phyloP scores from a whole-genome alignment of 257 asterid species.

The Solanum infundibuliforme region DNA sequence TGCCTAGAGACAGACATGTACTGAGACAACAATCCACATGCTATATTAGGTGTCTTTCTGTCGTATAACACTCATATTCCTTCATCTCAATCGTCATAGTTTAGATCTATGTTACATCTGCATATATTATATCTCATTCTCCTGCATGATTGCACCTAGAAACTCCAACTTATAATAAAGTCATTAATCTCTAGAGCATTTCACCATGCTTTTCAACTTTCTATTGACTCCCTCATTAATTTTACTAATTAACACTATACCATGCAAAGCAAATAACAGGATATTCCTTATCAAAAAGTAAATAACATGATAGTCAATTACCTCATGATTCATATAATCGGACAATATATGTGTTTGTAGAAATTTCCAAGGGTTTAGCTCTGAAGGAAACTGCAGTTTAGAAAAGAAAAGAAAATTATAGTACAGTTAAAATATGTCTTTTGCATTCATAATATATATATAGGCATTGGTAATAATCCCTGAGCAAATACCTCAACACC shows the following conservation, averaged over 20 bases:
- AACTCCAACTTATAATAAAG: not conserved
- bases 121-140: not conserved
- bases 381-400: slow-evolving; percentile 69
- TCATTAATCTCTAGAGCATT: not conserved
- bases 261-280: not conserved
- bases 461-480: not conserved
- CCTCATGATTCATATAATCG: slow-evolving; percentile 87
- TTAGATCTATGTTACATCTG: not conserved
- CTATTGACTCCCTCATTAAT: not conserved
- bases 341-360: slow-evolving; percentile 63
- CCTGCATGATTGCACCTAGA: not conserved
- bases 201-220: not conserved
- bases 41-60: not conserved
- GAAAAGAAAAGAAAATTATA: not conserved
- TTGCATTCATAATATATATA: not conserved
- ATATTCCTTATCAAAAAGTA: not conserved
- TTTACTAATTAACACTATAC: not conserved
- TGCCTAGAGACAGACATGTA: not conserved
- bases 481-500: slow-evolving; percentile 64
- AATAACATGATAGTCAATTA: slow-evolving; percentile 18
- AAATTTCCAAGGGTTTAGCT: slow-evolving; percentile 83
- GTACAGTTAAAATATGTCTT: not conserved
- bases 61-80: not conserved
- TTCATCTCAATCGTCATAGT: not conserved
- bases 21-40: not conserved